A percentile compares a stretch with the other conserved stretches of the same genome.
These are phyloP conservation scores for Eremochloa ophiuroides DNA, from an alignment of 176 grass and related monocot genomes.

Conservation along the genomic window DNA sequence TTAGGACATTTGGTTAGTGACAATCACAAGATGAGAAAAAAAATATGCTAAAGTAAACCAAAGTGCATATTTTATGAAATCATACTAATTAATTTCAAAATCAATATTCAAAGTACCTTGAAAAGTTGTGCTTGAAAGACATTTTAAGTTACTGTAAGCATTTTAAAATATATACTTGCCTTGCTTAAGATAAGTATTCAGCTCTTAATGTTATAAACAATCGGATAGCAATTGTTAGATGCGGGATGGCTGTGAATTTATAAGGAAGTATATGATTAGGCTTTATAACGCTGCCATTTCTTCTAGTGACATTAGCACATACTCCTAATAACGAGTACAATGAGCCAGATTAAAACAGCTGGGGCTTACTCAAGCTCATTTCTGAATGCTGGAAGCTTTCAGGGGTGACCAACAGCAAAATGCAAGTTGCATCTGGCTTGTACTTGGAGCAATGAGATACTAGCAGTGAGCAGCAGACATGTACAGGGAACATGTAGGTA, in stretches of 20 bases:
- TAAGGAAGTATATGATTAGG: neutral
- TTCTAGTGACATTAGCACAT: neutral
- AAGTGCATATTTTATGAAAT: neutral
- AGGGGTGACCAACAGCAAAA: too few species aligned
- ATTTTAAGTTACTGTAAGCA: too few species aligned
- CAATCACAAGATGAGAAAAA: neutral
- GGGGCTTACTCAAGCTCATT: neutral
- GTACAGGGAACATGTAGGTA: too few species aligned
- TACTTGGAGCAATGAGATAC: too few species aligned
- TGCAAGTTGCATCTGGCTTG: neutral
- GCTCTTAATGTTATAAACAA: too few species aligned
- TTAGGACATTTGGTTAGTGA: neutral
- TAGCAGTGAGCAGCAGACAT: too few species aligned
- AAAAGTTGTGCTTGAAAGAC: neutral
- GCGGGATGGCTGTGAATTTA: neutral
- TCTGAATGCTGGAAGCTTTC: neutral
- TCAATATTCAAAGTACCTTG: neutral
- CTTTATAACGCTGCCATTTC: neutral
- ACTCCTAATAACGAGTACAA: neutral
- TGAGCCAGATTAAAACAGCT: neutral
- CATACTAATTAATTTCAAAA: neutral
- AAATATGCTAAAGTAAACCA: neutral
- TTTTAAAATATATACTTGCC: too few species aligned
- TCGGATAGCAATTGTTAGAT: too few species aligned
- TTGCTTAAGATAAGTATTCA: too few species aligned